These are phyloP conservation scores for Tolypocladium cylindrosporum DNA, from an alignment of 2,329 filamentous ascomycete genomes.

Conservation along the genomic window DNA sequence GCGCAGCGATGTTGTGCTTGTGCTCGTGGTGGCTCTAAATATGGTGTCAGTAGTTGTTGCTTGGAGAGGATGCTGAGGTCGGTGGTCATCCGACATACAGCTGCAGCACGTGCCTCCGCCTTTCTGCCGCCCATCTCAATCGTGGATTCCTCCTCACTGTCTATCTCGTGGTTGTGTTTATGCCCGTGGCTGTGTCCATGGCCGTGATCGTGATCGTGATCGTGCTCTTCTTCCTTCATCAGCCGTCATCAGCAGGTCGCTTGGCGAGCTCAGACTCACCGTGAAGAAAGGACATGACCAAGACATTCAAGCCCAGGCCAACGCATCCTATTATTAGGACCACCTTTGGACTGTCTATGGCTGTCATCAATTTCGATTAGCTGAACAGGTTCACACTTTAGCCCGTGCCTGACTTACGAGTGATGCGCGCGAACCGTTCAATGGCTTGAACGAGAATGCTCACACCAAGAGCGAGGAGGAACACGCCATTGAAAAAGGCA, in stretches of 20 bases:
- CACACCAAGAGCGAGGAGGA: slow-evolving; percentile 60
- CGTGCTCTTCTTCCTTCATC: slow-evolving; percentile 24
- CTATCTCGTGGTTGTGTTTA: slow-evolving; percentile 12
- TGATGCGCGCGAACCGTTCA: slow-evolving; percentile 54
- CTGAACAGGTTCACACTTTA: neutral
- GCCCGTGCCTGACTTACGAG: slow-evolving; percentile 28
- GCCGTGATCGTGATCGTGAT: slow-evolving; percentile 6
- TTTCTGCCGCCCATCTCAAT: slow-evolving; percentile 3
- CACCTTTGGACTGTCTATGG: slow-evolving; percentile 52
- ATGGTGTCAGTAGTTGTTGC: neutral
- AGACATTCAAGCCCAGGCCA: slow-evolving; percentile 56
- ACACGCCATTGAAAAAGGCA: slow-evolving; percentile 73
- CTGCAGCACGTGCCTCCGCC: neutral
- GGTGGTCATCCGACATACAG: neutral
- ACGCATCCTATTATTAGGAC: slow-evolving; percentile 61
- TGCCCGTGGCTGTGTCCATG: slow-evolving; percentile 12
- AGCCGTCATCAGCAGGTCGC: neutral
- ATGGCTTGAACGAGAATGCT: slow-evolving; percentile 66
- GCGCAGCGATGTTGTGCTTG: slow-evolving; percentile 28
- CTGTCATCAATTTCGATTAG: slow-evolving; percentile 25
- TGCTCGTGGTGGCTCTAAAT: slow-evolving; percentile 33
- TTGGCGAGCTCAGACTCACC: slow-evolving; percentile 26
- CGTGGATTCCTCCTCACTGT: slow-evolving; percentile 3
- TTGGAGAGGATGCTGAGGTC: neutral
- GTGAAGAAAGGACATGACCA: slow-evolving; percentile 57